Evolutionary conservation across 345 rosid species (phyloP), one percentile per base, ranked within the genome.

Genomic region (Euphorbia tirucalli): DNA sequence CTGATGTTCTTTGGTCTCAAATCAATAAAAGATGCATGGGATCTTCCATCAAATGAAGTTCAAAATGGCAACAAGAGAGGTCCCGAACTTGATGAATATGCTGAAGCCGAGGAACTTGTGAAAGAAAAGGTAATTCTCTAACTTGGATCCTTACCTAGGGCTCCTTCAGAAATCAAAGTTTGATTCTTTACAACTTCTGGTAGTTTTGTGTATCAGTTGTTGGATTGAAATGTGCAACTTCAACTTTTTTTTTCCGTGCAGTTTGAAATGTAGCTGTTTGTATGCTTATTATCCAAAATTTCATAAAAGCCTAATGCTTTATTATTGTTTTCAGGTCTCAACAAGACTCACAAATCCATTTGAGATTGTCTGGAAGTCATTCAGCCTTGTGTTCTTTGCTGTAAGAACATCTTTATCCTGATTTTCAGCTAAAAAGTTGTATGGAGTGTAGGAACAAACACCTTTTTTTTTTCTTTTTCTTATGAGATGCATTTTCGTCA

Each of bases 1-100:
- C 85, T 95, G 27, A 70, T 89, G 82, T 95, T 95, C 83, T 95
- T 95, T 81, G 97, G 99, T 70, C 84, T 95, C 67, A 95, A 95
- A 85, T 87, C 99, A 58, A 87, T 95, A 77, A 95, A 95, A 84
- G 97, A 92, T 78, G 96, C 99, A 49, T 95, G 99, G 97, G 87
- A 88, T 72, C 85, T 92, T 82, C 97, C 97, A 25, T 77, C 90
- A 21, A 80, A 72, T 11, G 85, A 64, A 24, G 81, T 70, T 57
- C 88, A 85, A 84, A 79, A 64, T 69, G 90, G 93, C 70, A 86
- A 81, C 28, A 77, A 83, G 73, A 79, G 69, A 44, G 74, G 91
- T 71, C 79, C 85, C 27, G 96, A 83, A 75, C 97, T 90, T 22
- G 97, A 83, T 73, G 99, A 95, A 76, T 90, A 81, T 43, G 85